Percentiles rank a stretch among this genome's conserved stretches.
Evolutionary conservation across 106 monocot genomes (phyloP).

Genomic region (Hemerocallis citrina): DNA sequence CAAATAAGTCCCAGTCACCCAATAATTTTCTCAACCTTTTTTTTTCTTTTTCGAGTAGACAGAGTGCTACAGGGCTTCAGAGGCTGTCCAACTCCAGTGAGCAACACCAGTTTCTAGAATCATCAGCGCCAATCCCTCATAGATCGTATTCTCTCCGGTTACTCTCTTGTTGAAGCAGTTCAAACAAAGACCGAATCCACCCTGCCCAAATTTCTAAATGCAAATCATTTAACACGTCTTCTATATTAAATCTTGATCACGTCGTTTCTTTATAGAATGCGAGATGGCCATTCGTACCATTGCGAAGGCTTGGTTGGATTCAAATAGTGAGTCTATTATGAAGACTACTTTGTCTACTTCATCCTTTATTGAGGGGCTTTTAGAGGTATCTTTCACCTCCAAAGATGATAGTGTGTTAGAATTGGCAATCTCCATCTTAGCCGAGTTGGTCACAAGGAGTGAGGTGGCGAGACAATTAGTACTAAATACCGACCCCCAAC

Average conservation of each 20-base stretch:
- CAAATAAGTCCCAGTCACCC: too few relatives aligned
- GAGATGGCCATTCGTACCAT: slow-evolving; percentile 46
- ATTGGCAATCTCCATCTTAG: slow-evolving; percentile 42
- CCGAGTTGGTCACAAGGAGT: slow-evolving; percentile 45
- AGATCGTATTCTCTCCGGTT: slow-evolving; percentile 7
- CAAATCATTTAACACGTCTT: not conserved
- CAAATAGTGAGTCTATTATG: slow-evolving; percentile 27
- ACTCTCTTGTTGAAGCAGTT: not conserved
- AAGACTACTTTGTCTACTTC: slow-evolving; percentile 39
- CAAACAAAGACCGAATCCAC: not conserved
- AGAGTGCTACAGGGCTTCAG: slow-evolving; percentile 34
- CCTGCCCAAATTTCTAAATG: not conserved
- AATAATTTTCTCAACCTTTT: slow-evolving; percentile 18
- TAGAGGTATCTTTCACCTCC: slow-evolving; percentile 58
- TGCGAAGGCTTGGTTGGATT: slow-evolving; percentile 47
- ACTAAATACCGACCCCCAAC: slow-evolving; percentile 63
- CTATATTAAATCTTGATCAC: not conserved
- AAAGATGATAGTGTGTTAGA: slow-evolving; percentile 65
- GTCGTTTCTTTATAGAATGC: slow-evolving; percentile 49
- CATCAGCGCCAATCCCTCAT: slow-evolving; percentile 3
- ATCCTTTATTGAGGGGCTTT: slow-evolving; percentile 55
- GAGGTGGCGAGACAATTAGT: slow-evolving; percentile 59
- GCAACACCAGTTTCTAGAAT: slow-evolving; percentile 3
- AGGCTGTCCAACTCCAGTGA: slow-evolving; percentile 7
- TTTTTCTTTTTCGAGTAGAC: slow-evolving; percentile 60